These are phyloP conservation scores for Elasticomyces elasticus DNA, from an alignment of 495 filamentous ascomycete species.

Conservation along the genomic window DNA sequence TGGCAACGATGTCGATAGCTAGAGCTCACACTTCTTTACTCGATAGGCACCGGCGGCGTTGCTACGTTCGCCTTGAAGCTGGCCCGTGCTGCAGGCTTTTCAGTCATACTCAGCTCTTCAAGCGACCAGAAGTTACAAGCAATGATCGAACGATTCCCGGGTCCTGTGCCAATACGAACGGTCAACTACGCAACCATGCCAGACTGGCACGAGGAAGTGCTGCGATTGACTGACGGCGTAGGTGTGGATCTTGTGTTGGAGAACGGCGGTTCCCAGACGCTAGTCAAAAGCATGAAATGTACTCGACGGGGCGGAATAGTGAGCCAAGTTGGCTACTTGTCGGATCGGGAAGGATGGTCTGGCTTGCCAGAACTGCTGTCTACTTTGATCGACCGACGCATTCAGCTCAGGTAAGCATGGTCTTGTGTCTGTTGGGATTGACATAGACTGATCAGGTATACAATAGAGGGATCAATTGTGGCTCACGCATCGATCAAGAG, in stretches of 20 bases:
- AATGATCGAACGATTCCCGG: conserved; percentile 16
- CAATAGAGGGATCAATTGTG: conserved; percentile 37
- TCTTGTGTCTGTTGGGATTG: too few species aligned
- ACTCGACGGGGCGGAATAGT: conserved; percentile 33
- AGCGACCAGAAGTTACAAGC: conserved; percentile 27
- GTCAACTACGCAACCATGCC: conserved; percentile 32
- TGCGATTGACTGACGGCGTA: conserved; percentile 28
- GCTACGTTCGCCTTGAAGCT: conserved; percentile 22
- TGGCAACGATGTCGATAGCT: too few species aligned
- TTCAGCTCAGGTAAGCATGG: too few species aligned
- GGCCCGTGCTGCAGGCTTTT: conserved; percentile 23
- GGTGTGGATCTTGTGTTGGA: conserved; percentile 38
- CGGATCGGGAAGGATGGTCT: conserved; percentile 17
- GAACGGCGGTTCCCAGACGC: conserved; percentile 28
- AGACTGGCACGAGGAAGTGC: conserved; percentile 33
- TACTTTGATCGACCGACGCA: conserved; percentile 29
- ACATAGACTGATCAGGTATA: too few species aligned
- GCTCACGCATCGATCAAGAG: conserved; percentile 33
- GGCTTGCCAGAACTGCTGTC: conserved; percentile 28
- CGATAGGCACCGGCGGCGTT: conserved; percentile 30
- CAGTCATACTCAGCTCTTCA: conserved; percentile 35
- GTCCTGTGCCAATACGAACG: background rate
- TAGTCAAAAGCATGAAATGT: conserved; percentile 33
- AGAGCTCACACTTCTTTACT: too few species aligned
- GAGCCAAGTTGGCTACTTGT: conserved; percentile 38